These are phyloP conservation scores for Komagataella kurtzmanii DNA, from an alignment of 805 yeast genomes.

Conservation along the genomic window DNA sequence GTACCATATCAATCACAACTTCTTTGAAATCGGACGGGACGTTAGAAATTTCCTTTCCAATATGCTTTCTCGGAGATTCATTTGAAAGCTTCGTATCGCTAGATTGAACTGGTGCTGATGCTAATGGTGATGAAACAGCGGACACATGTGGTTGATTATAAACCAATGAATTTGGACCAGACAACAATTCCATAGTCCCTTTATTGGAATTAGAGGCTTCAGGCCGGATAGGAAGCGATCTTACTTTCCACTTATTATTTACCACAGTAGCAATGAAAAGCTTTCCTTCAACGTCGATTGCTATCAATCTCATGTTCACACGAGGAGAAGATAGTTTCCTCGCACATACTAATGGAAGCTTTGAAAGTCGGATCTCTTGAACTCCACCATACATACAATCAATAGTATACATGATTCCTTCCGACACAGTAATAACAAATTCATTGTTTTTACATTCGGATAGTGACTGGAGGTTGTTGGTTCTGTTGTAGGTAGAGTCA, in stretches of 20 bases:
- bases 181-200: neutral
- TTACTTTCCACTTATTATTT: slow-evolving; percentile 54
- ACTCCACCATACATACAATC: slow-evolving; percentile 35
- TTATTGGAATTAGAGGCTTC: slow-evolving; percentile 25
- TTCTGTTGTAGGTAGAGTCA: slow-evolving; percentile 18
- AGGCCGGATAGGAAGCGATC: slow-evolving; percentile 33
- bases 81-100: neutral
- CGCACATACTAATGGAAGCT: slow-evolving; percentile 30
- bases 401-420: slow-evolving; percentile 35
- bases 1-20: slow-evolving; percentile 35
- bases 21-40: slow-evolving; percentile 4
- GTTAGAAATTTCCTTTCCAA: neutral
- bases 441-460: slow-evolving; percentile 22
- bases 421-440: slow-evolving; percentile 35
- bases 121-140: neutral
- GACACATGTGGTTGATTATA: neutral
- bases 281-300: slow-evolving; percentile 32
- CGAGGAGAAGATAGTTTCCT: slow-evolving; percentile 54
- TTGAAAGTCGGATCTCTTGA: slow-evolving; percentile 18
- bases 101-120: neutral
- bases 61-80: neutral
- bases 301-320: slow-evolving; percentile 58
- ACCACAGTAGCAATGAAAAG: slow-evolving; percentile 48
- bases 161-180: neutral
- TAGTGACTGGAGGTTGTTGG: slow-evolving; percentile 13